phyloP scores from a whole-genome alignment of 2,329 filamentous ascomycete species.

The Fusarium nodosum region DNA sequence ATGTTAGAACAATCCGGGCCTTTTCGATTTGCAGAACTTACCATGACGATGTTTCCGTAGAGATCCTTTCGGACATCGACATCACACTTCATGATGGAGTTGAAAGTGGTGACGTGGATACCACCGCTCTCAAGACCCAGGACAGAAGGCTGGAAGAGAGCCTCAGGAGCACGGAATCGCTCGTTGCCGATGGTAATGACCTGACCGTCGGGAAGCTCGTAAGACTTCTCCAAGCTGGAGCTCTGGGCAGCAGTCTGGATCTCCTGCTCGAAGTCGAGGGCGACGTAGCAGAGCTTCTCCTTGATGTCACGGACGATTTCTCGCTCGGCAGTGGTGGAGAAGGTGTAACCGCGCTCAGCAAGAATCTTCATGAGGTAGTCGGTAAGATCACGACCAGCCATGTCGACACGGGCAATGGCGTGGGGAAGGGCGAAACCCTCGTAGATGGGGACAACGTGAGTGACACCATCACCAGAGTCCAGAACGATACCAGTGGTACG shows the following conservation, averaged over 20 bases:
- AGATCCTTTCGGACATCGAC: constrained; percentile 99
- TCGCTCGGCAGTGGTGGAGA: constrained; percentile 99
- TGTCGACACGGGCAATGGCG: constrained; percentile 99
- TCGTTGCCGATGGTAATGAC: constrained; percentile 99
- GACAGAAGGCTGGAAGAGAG: constrained; percentile 98
- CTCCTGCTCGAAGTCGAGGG: constrained; percentile 99
- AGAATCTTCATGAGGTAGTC: constrained; percentile 99
- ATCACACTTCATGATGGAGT: constrained; percentile 99
- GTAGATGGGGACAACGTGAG: constrained; percentile 99
- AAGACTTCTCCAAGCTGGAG: constrained; percentile 99
- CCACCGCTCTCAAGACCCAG: constrained; percentile 98
- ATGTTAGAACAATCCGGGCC: constrained; percentile 51
- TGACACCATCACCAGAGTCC: constrained; percentile 99
- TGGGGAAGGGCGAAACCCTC: constrained; percentile 99
- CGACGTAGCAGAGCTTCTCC: constrained; percentile 99
- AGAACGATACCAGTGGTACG: constrained; percentile 99
- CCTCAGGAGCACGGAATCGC: constrained; percentile 99
- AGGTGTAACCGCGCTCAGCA: constrained; percentile 98
- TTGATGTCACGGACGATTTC: constrained; percentile 99
- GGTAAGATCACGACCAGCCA: constrained; percentile 99
- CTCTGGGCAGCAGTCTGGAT: constrained; percentile 99
- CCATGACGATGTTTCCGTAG: constrained; percentile 99
- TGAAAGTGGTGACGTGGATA: constrained; percentile 99
- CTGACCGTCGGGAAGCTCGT: constrained; percentile 99
- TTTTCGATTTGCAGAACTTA: constrained; percentile 65